phyloP scores from a whole-genome alignment of 306 rosid genomes.

The Malus orientalis region DNA sequence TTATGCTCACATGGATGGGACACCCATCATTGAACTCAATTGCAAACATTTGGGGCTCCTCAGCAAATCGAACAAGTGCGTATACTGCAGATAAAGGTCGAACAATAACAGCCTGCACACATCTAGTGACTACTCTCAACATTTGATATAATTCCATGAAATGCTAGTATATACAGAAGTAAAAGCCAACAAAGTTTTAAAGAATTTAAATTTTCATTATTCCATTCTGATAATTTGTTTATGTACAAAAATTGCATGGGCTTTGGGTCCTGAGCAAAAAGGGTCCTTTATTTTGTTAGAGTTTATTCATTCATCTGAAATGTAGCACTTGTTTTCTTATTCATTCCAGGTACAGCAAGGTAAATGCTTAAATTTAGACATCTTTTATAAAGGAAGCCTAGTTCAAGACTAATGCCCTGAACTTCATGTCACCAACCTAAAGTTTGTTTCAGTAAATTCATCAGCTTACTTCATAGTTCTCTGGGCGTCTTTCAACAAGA shows the following conservation, averaged over 20 bases:
- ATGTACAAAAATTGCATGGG: not conserved
- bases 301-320: not conserved
- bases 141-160: conserved; percentile 35
- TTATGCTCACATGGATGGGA: conserved; percentile 79
- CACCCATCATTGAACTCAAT: conserved; percentile 95
- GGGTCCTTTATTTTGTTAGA: not conserved
- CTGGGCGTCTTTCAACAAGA: conserved; percentile 96
- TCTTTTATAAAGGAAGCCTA: not conserved
- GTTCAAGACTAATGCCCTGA: not conserved
- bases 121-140: conserved; percentile 73
- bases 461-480: conserved; percentile 96
- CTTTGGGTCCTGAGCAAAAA: not conserved
- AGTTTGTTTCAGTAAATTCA: conserved; percentile 21
- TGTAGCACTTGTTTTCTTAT: not conserved
- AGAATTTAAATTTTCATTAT: not conserved
- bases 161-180: not conserved
- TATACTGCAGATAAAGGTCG: conserved; percentile 93
- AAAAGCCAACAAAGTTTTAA: not conserved
- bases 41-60: conserved; percentile 99
- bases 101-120: conserved; percentile 97
- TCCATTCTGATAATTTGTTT: not conserved
- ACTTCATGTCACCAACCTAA: conserved; percentile 1
- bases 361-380: not conserved
- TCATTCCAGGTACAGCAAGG: not conserved
- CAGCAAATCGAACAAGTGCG: conserved; percentile 90